A percentile compares a stretch with the other conserved stretches of the same genome.
These are phyloP conservation scores for Limnanthes douglasii DNA, from an alignment of 345 rosid genomes.

Conservation along the genomic window DNA sequence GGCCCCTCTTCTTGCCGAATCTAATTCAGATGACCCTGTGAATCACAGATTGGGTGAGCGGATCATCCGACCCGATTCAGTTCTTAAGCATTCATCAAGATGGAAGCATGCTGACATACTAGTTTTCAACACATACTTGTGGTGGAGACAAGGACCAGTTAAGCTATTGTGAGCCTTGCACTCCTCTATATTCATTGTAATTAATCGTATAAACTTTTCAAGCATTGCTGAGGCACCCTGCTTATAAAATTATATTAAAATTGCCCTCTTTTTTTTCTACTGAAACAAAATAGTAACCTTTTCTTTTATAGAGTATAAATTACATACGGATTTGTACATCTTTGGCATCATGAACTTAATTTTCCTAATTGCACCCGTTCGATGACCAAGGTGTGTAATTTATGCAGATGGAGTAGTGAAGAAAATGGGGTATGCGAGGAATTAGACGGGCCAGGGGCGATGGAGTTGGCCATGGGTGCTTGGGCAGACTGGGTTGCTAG, in stretches of 20 bases:
- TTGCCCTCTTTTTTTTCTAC: no score
- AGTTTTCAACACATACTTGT: slow-evolving; percentile 81
- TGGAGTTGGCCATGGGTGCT: slow-evolving; percentile 84
- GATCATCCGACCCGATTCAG: slow-evolving; percentile 80
- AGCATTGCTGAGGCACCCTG: no score
- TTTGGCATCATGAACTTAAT: no score
- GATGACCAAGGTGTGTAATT: not conserved
- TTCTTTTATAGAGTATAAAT: no score
- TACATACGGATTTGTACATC: no score
- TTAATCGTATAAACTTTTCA: no score
- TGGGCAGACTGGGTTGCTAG: slow-evolving; percentile 90
- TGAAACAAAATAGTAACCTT: no score
- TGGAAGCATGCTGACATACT: slow-evolving; percentile 92
- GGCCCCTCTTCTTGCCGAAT: slow-evolving; percentile 93
- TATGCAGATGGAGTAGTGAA: slow-evolving; percentile 75
- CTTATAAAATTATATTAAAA: no score
- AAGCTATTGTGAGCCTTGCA: slow-evolving; percentile 78
- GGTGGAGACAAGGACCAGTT: slow-evolving; percentile 99
- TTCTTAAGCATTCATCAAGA: slow-evolving; percentile 67
- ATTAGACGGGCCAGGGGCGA: slow-evolving; percentile 52
- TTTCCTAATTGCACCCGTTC: not conserved
- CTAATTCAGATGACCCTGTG: slow-evolving; percentile 97
- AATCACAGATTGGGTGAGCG: slow-evolving; percentile 68
- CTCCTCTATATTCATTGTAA: no score
- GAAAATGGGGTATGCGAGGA: slow-evolving; percentile 60